Evolutionary conservation across 1,284 basidiomycete species (phyloP).

Genomic region (Cutaneotrichosporon sp.): DNA sequence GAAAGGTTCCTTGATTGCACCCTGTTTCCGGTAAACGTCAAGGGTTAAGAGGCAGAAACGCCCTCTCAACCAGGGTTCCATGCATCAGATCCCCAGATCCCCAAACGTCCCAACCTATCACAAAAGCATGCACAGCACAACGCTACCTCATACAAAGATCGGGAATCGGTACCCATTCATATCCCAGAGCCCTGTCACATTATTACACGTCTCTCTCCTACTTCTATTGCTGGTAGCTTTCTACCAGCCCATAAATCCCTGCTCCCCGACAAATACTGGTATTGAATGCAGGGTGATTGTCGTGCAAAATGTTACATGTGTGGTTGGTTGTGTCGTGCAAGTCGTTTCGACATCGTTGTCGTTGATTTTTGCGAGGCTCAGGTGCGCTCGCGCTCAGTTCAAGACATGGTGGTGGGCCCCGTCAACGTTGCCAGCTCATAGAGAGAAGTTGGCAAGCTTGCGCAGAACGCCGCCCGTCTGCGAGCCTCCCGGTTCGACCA

Average conservation of each 20-base stretch:
- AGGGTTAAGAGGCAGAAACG: too few species aligned
- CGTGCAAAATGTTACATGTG: conserved; percentile 2
- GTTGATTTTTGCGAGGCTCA: background rate
- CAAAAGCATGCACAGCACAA: too few species aligned
- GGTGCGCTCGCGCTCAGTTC: too few species aligned
- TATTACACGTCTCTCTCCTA: background rate
- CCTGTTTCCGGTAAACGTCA: too few species aligned
- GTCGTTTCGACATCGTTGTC: background rate
- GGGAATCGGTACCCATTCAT: too few species aligned
- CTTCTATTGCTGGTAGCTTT: background rate
- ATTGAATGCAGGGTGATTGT: conserved; percentile 8
- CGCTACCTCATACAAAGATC: too few species aligned
- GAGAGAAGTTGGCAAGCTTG: conserved; percentile 23
- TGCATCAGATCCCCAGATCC: too few species aligned
- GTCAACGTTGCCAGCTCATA: conserved; percentile 8
- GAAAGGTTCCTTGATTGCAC: too few species aligned
- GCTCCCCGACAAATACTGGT: background rate
- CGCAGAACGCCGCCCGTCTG: conserved; percentile 23
- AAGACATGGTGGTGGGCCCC: too few species aligned
- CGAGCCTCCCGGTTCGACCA: conserved; percentile 29
- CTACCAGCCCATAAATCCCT: background rate
- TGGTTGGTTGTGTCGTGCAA: background rate
- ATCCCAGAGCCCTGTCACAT: background rate
- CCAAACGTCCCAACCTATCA: too few species aligned
- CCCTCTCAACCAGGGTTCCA: too few species aligned